These are phyloP conservation scores for Castanospermum australe DNA, from an alignment of 306 rosid genomes.

Conservation along the genomic window DNA sequence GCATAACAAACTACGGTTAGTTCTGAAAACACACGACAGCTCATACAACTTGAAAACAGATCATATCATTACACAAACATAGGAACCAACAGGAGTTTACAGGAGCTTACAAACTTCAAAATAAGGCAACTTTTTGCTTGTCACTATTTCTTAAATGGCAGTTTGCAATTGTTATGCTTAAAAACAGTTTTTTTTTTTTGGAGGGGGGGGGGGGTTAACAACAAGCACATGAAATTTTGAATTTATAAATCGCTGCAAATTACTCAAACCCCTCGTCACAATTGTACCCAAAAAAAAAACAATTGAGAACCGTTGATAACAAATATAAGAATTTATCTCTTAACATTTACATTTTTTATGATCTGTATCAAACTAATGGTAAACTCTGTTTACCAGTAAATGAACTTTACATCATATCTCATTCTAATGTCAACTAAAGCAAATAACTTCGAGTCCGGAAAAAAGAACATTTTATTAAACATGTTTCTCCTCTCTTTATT, in stretches of 20 bases:
- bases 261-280: too few relatives aligned
- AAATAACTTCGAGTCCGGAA: neutral
- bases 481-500: slow-evolving; percentile 32
- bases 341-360: neutral
- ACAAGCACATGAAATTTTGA: too few relatives aligned
- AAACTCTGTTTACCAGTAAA: neutral
- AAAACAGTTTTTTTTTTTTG: too few relatives aligned
- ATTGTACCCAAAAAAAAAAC: neutral
- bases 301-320: neutral
- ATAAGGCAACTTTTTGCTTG: too few relatives aligned
- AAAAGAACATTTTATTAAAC: slow-evolving; percentile 5
- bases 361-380: neutral
- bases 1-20: neutral
- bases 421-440: neutral
- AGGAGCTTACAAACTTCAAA: too few relatives aligned
- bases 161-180: too few relatives aligned
- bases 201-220: too few relatives aligned
- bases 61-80: neutral
- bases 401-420: neutral
- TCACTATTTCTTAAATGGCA: too few relatives aligned
- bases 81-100: too few relatives aligned
- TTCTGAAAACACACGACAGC: neutral
- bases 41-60: neutral
- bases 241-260: too few relatives aligned
- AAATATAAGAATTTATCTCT: neutral